These are phyloP conservation scores for Aegilops sharonensis DNA, from an alignment of 176 grass and related monocot genomes.

Conservation along the genomic window DNA sequence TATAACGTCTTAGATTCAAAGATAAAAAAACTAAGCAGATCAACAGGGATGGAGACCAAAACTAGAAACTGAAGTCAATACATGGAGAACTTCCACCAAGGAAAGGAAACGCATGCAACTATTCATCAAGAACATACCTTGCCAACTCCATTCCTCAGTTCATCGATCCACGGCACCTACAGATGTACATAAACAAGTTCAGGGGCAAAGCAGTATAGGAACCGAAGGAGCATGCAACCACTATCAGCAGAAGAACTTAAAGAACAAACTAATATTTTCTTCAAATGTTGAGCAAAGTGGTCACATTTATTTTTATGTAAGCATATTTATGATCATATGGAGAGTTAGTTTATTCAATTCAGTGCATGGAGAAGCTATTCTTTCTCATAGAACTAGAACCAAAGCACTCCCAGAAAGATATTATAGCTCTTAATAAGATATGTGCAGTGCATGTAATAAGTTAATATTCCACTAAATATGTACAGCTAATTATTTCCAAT, in stretches of 20 bases:
- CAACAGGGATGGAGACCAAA: not conserved
- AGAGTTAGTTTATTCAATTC: too few species aligned
- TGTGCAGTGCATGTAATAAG: too few species aligned
- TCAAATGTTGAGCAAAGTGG: not conserved
- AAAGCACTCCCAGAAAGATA: too few species aligned
- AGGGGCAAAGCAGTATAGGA: slow-evolving; percentile 11
- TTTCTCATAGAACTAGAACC: too few species aligned
- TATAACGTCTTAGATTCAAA: not conserved
- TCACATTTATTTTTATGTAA: not conserved
- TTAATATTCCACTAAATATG: too few species aligned
- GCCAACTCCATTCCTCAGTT: slow-evolving; percentile 37
- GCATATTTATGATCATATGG: not conserved
- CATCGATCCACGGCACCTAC: slow-evolving; percentile 63
- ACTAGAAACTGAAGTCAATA: not conserved
- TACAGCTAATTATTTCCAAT: too few species aligned
- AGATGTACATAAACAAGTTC: slow-evolving; percentile 15
- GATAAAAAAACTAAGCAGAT: not conserved
- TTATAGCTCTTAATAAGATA: too few species aligned
- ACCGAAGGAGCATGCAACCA: slow-evolving; percentile 3
- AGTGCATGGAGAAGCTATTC: too few species aligned
- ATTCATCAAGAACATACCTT: slow-evolving; percentile 18
- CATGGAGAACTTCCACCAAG: not conserved
- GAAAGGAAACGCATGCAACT: not conserved
- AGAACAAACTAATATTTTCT: not conserved
- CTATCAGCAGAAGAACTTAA: not conserved